phyloP scores from a whole-genome alignment of 352 stramenopile species.

The Pythium sp. region DNA sequence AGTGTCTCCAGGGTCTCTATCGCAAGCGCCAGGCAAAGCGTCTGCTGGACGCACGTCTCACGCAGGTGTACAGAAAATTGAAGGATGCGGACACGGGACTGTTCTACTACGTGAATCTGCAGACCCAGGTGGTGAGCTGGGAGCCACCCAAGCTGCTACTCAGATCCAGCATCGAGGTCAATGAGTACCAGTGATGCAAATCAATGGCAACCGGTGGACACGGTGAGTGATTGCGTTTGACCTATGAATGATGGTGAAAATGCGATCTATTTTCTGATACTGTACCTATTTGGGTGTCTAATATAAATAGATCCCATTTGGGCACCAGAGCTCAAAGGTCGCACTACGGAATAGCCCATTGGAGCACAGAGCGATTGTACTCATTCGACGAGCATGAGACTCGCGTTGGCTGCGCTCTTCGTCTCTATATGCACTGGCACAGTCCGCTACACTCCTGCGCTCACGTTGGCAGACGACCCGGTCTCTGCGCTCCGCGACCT shows the following conservation, averaged over 20 bases:
- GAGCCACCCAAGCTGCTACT: conserved; percentile 37
- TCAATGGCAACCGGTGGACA: background rate
- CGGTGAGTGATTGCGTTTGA: background rate
- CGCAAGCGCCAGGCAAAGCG: conserved; percentile 44
- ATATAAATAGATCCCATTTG: background rate
- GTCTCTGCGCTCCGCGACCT: background rate
- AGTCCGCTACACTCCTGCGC: background rate
- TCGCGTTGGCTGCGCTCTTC: background rate
- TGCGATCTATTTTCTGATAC: background rate
- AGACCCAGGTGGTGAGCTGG: conserved; percentile 65
- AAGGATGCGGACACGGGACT: conserved; percentile 38
- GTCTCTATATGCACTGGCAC: background rate
- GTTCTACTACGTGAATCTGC: conserved; percentile 79
- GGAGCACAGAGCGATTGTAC: background rate
- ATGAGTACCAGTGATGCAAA: conserved; percentile 20
- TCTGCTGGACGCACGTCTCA: conserved; percentile 33
- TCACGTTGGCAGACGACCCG: background rate
- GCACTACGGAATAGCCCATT: background rate
- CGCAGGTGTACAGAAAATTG: conserved; percentile 54
- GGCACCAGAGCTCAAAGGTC: background rate
- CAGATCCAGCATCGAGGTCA: conserved; percentile 26
- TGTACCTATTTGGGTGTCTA: background rate
- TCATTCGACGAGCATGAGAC: background rate
- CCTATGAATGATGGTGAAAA: background rate
- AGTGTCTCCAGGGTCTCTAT: conserved; percentile 56